These are phyloP conservation scores for Asterophora lycoperdoides DNA, from an alignment of 768 basidiomycete species.

Conservation along the genomic window DNA sequence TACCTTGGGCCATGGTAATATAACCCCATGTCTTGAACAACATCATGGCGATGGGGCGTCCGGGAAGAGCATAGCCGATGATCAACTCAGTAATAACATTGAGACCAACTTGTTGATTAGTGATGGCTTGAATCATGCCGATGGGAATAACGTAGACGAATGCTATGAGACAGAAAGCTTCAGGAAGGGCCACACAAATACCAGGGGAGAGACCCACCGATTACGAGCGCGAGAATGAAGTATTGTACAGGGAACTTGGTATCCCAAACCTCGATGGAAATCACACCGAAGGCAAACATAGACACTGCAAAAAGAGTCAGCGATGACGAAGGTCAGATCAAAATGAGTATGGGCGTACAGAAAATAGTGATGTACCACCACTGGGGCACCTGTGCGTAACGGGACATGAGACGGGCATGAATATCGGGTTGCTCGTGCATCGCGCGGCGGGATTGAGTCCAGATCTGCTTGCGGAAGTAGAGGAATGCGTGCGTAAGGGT, in stretches of 20 bases:
- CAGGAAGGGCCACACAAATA: neutral
- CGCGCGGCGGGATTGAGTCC: conserved; percentile 62
- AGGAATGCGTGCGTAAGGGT: conserved; percentile 67
- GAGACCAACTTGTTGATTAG: conserved; percentile 73
- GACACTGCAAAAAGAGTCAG: conserved; percentile 28
- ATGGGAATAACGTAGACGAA: conserved; percentile 73
- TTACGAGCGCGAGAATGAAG: conserved; percentile 67
- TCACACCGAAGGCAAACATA: conserved; percentile 66
- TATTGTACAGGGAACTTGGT: conserved; percentile 62
- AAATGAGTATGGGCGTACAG: conserved; percentile 26
- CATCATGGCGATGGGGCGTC: conserved; percentile 79
- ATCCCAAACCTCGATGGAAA: conserved; percentile 72
- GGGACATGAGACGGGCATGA: conserved; percentile 77
- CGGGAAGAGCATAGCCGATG: conserved; percentile 75
- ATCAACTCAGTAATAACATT: conserved; percentile 79
- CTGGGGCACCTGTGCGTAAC: conserved; percentile 71
- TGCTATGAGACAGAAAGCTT: conserved; percentile 16
- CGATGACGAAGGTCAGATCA: neutral
- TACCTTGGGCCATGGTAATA: conserved; percentile 57
- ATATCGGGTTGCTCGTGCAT: conserved; percentile 81
- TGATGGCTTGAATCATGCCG: conserved; percentile 65
- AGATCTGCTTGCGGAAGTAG: conserved; percentile 78
- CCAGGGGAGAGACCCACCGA: conserved; percentile 34
- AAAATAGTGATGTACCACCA: conserved; percentile 83
- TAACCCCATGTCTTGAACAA: conserved; percentile 84